A percentile compares a stretch with the other conserved stretches of the same genome.
These are phyloP conservation scores for Coemansia sp. DNA, from an alignment of 192 early-diverging fungal genomes.

Conservation along the genomic window DNA sequence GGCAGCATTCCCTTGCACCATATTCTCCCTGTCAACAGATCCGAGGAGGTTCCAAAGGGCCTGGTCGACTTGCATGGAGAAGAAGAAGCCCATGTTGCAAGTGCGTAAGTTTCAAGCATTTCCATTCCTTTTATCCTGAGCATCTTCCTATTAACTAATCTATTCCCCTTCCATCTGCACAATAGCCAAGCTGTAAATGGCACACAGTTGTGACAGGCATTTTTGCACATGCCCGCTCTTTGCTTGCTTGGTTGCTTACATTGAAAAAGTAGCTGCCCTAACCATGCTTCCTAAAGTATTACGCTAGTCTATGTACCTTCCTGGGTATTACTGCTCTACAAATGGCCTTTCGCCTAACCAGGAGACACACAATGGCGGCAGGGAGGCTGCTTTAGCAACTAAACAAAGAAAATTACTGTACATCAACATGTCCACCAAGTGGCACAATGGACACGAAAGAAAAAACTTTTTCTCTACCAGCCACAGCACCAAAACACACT, in stretches of 20 bases:
- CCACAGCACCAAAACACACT: neutral
- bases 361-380: neutral
- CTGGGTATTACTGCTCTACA: neutral
- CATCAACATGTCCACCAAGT: neutral
- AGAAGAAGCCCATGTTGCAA: neutral
- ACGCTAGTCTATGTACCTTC: neutral
- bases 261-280: neutral
- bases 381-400: neutral
- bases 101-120: constrained; percentile 2
- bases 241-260: neutral
- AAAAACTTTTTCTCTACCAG: neutral
- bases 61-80: constrained; percentile 18
- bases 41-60: constrained; percentile 32
- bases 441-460: neutral
- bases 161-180: neutral
- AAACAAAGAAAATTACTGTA: neutral
- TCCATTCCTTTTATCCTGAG: neutral
- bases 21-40: constrained; percentile 20
- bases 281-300: neutral
- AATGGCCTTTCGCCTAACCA: neutral
- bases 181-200: too few species aligned
- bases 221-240: neutral
- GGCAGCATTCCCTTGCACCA: constrained; percentile 38
- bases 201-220: neutral
- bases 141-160: neutral